Conservation (phyloP, 768 basidiomycete genomes). For the Lentinula boryana region DNA sequence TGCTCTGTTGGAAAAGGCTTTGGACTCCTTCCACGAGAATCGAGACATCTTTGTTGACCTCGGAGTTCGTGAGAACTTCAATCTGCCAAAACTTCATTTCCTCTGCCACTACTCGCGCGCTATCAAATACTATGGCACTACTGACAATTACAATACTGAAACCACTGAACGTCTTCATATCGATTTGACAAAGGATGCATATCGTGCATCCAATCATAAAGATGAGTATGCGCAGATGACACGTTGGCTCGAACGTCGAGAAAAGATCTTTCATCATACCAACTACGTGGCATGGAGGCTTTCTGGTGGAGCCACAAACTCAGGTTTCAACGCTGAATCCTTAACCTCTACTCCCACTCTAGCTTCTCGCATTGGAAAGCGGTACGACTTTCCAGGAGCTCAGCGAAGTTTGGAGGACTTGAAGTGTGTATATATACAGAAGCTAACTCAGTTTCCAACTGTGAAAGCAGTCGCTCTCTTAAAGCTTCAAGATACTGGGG, state of each 20-base stretch:
- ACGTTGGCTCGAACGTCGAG: background rate
- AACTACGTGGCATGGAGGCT: background rate
- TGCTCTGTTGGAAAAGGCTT: constrained; percentile 10
- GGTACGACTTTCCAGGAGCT: background rate
- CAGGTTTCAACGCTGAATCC: no score
- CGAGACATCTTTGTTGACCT: constrained; percentile 23
- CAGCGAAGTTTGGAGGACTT: background rate
- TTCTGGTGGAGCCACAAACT: background rate
- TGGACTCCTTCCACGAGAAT: constrained; percentile 24
- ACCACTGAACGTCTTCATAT: constrained; percentile 20
- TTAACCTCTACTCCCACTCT: background rate
- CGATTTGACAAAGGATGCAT: constrained; percentile 16
- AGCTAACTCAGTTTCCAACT: background rate
- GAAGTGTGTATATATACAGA: background rate
- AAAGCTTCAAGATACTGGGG: background rate
- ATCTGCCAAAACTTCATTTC: constrained; percentile 22
- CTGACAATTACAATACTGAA: constrained; percentile 22
- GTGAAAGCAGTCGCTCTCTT: background rate
- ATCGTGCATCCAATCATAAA: constrained; percentile 18
- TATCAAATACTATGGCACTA: constrained; percentile 18
- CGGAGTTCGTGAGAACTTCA: constrained; percentile 19
- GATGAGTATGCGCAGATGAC: constrained; percentile 18
- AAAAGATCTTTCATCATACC: background rate
- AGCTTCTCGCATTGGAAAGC: background rate
- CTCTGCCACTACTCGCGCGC: constrained; percentile 14